Evolutionary conservation across 441 rosid genomes (phyloP).

Genomic region (Kokia cookei): DNA sequence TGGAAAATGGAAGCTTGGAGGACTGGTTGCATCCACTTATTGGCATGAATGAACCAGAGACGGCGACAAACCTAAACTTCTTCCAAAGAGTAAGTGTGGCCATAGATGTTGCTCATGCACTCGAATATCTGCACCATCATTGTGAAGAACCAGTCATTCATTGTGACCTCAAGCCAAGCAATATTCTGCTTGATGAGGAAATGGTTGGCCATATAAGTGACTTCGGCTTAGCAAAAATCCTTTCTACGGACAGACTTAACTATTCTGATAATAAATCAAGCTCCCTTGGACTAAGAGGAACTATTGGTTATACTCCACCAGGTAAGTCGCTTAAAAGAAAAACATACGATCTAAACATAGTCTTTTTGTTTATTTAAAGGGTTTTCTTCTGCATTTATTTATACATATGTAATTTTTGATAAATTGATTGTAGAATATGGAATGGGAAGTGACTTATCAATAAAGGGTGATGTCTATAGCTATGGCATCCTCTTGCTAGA

Average conservation of each 20-base stretch:
- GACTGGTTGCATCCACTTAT: not conserved
- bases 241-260: not conserved
- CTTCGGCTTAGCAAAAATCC: not conserved
- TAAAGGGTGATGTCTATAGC: no score
- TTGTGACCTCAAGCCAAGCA: not conserved
- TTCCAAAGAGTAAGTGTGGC: not conserved
- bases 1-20: not conserved
- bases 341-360: not conserved
- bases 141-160: not conserved
- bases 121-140: not conserved
- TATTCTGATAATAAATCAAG: not conserved
- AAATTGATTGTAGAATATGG: not conserved
- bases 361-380: not conserved
- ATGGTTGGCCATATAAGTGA: not conserved
- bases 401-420: not conserved
- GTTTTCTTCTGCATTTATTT: not conserved
- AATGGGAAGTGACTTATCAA: no score
- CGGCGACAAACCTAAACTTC: not conserved
- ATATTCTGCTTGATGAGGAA: not conserved
- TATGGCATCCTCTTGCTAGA: no score
- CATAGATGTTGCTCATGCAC: not conserved
- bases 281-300: not conserved
- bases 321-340: not conserved
- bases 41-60: not conserved
- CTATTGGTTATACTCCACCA: not conserved